Evolutionary conservation across 2,329 filamentous ascomycete genomes (phyloP), one percentile per base, ranked within the genome.

Genomic region (Nigrospora osmanthi): DNA sequence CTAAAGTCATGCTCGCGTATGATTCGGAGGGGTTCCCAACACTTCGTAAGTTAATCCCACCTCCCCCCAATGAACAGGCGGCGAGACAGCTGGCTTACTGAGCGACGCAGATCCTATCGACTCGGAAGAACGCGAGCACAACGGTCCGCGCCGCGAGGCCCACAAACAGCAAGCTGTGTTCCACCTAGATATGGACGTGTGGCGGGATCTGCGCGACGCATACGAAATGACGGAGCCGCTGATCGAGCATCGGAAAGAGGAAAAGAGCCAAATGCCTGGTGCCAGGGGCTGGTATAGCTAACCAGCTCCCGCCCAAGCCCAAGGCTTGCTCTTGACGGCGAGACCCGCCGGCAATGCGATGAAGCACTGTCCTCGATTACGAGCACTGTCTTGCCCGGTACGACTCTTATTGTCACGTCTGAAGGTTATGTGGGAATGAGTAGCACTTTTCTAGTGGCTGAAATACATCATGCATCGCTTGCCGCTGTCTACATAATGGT

Each of bases 81-180:
- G 23, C 23, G 23, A 10, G 23, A 28, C 35, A 19, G 13, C 44
- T 49, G 48, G 32, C 55, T 57, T 45, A 58, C 42, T 40, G 19
- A 13, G 28, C 12, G 17, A 28, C 39, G 46, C 42, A 66, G 66
- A 72, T 67, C 71, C 69, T 58, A 46, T 71, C 56, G 49, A 62
- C 58, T 58, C 74, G 62, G 51, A 73, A 55, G 57, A 75, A 41
- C 69, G 69, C 45, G 74, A 71, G 52, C 71, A 69, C 23, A 56
- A 57, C 14, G 61, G 66, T 16, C 55, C 68, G 52, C 60, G 65
- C 44, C 73, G 78, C 48, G 76, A 79, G 35, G 70, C 79, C 15
- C 72, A 80, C 47, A 81, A 86, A 54, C 85, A 93, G 50, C 93
- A 98, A 65, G 87, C 90, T 12, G 84, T 98, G 17, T 80, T 97